Conservation (phyloP, 768 basidiomycete species). For the Tephrocybe sp. region DNA sequence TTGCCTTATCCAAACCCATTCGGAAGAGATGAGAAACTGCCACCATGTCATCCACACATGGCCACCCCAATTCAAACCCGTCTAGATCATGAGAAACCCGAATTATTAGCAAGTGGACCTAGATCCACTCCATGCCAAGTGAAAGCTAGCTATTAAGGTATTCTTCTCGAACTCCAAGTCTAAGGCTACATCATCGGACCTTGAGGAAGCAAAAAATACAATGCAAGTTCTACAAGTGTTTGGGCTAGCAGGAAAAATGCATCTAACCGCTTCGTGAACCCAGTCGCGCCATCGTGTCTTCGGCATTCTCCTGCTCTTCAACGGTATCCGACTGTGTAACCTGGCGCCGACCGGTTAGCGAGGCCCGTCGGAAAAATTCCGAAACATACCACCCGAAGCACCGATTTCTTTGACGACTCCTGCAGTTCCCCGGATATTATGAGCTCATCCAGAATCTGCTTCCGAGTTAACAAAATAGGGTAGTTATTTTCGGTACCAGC, state of each 20-base stretch:
- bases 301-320: slow-evolving; percentile 83
- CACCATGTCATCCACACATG: background rate
- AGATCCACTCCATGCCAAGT: background rate
- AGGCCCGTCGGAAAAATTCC: background rate
- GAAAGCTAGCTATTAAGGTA: background rate
- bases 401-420: slow-evolving; percentile 94
- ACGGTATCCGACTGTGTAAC: slow-evolving; percentile 84
- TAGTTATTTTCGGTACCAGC: slow-evolving; percentile 13
- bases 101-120: background rate
- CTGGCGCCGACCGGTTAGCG: slow-evolving; percentile 34
- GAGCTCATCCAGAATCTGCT: slow-evolving; percentile 87
- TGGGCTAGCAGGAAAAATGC: slow-evolving; percentile 16
- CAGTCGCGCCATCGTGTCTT: slow-evolving; percentile 77
- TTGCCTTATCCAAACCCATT: background rate
- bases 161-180: background rate
- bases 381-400: slow-evolving; percentile 52
- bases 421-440: slow-evolving; percentile 97
- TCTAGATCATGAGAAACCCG: background rate
- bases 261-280: slow-evolving; percentile 72
- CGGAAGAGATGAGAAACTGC: background rate
- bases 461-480: background rate
- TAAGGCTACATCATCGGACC: slow-evolving; percentile 45
- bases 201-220: slow-evolving; percentile 27
- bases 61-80: background rate
- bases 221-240: slow-evolving; percentile 19